Conservation (phyloP, 2,329 filamentous ascomycete species). For the Beauveria caledonica region DNA sequence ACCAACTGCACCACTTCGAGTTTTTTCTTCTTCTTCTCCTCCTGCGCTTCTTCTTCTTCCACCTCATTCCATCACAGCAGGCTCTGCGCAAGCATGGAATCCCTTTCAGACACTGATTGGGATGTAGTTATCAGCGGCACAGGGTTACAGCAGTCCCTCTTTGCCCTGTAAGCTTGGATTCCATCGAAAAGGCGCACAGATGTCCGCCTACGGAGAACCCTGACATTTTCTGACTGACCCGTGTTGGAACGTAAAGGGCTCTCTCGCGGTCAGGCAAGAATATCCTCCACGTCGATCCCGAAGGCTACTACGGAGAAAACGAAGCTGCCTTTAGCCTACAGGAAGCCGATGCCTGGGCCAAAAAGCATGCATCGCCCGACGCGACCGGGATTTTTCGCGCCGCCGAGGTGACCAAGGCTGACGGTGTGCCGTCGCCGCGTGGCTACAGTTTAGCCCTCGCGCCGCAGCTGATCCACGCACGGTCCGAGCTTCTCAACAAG, state of each 20-base stretch:
- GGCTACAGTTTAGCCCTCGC: constrained; percentile 77
- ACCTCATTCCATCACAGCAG: neutral
- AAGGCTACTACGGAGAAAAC: constrained; percentile 78
- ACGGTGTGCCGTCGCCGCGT: constrained; percentile 53
- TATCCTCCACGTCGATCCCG: constrained; percentile 80
- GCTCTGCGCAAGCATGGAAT: constrained; percentile 52
- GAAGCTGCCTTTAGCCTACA: constrained; percentile 81
- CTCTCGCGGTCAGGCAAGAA: constrained; percentile 88
- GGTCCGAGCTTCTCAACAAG: constrained; percentile 66
- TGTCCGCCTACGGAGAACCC: constrained; percentile 14
- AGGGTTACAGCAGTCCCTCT: constrained; percentile 67
- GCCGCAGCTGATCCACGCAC: constrained; percentile 79
- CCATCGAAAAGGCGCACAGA: constrained; percentile 17
- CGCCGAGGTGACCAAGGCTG: constrained; percentile 28
- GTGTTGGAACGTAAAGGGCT: constrained; percentile 52
- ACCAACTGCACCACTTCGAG: neutral
- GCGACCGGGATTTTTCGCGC: constrained; percentile 20
- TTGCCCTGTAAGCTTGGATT: constrained; percentile 59
- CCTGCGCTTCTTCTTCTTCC: constrained; percentile 12
- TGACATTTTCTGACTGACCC: constrained; percentile 23
- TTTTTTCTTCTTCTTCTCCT: constrained; percentile 14
- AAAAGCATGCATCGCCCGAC: constrained; percentile 23
- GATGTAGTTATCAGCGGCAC: constrained; percentile 75
- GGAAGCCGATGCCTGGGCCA: constrained; percentile 70
- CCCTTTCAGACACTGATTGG: constrained; percentile 65